phyloP scores from a whole-genome alignment of 2,329 filamentous ascomycete species.

The Hypoxylon sp. region DNA sequence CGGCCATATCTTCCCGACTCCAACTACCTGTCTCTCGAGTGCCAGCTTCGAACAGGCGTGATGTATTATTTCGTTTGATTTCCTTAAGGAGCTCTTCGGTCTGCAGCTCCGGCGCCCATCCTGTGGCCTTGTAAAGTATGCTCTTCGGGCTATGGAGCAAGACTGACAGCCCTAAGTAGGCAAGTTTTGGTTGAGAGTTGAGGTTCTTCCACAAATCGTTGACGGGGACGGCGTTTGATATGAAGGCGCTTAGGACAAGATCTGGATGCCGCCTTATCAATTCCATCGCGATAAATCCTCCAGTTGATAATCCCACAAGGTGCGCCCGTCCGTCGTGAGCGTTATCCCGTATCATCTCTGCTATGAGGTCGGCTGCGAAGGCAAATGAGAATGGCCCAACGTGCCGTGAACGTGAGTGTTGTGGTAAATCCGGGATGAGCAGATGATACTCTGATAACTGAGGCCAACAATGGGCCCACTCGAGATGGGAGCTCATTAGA shows the following conservation, averaged over 20 bases:
- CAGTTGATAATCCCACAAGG: constrained; percentile 59
- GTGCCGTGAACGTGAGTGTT: constrained; percentile 57
- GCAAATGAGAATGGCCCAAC: constrained; percentile 54
- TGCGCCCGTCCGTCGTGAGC: constrained; percentile 58
- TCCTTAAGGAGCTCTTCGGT: constrained; percentile 54
- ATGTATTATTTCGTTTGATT: constrained; percentile 54
- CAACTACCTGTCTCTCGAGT: constrained; percentile 46
- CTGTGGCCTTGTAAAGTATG: constrained; percentile 50
- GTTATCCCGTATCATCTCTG: constrained; percentile 55
- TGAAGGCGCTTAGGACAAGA: constrained; percentile 55
- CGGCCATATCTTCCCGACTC: constrained; percentile 48
- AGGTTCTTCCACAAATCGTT: constrained; percentile 47
- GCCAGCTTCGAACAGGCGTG: constrained; percentile 45
- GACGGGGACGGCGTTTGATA: constrained; percentile 55
- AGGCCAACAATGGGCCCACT: constrained; percentile 55
- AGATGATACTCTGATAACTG: constrained; percentile 58
- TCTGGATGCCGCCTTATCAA: constrained; percentile 55
- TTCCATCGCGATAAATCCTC: constrained; percentile 56
- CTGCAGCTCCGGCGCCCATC: constrained; percentile 50
- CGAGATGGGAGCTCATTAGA: constrained; percentile 54
- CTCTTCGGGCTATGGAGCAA: constrained; percentile 51
- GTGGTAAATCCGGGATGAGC: constrained; percentile 58
- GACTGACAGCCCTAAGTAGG: constrained; percentile 48
- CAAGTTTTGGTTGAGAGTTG: constrained; percentile 51
- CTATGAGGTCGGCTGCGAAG: constrained; percentile 54